Conservation (phyloP, 768 basidiomycete genomes). For the Suillus americanus region DNA sequence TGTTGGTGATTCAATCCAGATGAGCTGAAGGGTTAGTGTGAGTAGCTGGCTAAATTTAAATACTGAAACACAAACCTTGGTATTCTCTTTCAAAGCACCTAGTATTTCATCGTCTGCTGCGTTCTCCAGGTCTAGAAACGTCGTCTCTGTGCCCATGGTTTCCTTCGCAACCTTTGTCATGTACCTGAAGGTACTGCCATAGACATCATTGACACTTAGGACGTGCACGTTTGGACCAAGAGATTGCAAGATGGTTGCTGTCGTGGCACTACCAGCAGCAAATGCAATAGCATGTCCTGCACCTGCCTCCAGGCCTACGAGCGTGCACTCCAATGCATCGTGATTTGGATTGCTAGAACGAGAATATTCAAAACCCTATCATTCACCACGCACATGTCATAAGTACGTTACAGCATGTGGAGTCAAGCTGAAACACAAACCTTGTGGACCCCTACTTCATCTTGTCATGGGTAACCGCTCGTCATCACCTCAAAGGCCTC, state of each 20-base stretch:
- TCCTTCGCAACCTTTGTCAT: constrained; percentile 63
- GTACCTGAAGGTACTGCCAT: constrained; percentile 91
- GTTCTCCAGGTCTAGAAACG: constrained; percentile 80
- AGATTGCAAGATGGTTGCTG: constrained; percentile 77
- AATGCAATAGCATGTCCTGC: constrained; percentile 78
- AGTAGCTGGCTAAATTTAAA: neutral
- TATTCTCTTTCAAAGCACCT: constrained; percentile 70
- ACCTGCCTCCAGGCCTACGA: constrained; percentile 79
- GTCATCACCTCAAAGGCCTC: no score
- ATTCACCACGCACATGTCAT: no score
- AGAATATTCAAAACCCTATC: constrained; percentile 86
- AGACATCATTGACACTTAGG: constrained; percentile 88
- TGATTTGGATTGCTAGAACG: constrained; percentile 90
- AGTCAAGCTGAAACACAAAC: no score
- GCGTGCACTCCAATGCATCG: constrained; percentile 69
- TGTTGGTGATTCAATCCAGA: constrained; percentile 96
- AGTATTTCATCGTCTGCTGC: constrained; percentile 63
- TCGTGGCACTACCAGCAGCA: constrained; percentile 82
- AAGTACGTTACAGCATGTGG: neutral
- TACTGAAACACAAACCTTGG: constrained; percentile 56
- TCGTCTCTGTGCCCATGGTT: constrained; percentile 65
- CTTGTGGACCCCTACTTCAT: constrained; percentile 74
- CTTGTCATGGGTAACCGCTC: no score
- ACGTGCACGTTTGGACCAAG: constrained; percentile 77
- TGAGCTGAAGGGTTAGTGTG: constrained; percentile 47